phyloP scores from a whole-genome alignment of 768 basidiomycete species.

The Cystofilobasidium capitatum region DNA sequence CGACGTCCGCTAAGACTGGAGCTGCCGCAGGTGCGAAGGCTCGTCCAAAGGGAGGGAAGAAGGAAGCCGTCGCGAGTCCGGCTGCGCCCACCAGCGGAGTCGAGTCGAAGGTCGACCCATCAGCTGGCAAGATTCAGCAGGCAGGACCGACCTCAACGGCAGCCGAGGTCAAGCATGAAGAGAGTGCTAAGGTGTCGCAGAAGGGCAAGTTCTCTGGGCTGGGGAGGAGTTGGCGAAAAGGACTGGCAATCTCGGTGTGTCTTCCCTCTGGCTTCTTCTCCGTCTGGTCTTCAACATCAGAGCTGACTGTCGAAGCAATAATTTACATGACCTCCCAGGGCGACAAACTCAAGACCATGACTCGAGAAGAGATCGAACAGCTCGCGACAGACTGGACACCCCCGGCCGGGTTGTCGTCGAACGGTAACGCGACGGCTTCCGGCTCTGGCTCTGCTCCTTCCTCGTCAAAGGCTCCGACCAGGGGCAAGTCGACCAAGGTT shows the following conservation, averaged over 20 bases:
- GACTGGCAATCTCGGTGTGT: slow-evolving; percentile 4
- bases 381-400: neutral
- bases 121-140: no score
- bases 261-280: neutral
- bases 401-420: neutral
- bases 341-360: neutral
- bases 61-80: no score
- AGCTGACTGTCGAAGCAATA: neutral
- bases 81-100: no score
- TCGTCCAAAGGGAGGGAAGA: no score
- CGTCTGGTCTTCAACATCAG: neutral
- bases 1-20: no score
- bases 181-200: neutral
- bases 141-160: neutral
- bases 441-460: neutral
- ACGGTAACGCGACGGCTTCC: neutral
- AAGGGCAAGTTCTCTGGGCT: slow-evolving; percentile 11
- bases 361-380: neutral
- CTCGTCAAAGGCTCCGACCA: neutral
- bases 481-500: neutral
- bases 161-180: neutral
- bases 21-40: no score
- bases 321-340: neutral
- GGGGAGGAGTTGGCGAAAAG: slow-evolving; percentile 14
- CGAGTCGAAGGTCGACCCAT: no score